These are phyloP conservation scores for Microbotryomycetes sp. DNA, from an alignment of 1,284 basidiomycete genomes.

Conservation along the genomic window DNA sequence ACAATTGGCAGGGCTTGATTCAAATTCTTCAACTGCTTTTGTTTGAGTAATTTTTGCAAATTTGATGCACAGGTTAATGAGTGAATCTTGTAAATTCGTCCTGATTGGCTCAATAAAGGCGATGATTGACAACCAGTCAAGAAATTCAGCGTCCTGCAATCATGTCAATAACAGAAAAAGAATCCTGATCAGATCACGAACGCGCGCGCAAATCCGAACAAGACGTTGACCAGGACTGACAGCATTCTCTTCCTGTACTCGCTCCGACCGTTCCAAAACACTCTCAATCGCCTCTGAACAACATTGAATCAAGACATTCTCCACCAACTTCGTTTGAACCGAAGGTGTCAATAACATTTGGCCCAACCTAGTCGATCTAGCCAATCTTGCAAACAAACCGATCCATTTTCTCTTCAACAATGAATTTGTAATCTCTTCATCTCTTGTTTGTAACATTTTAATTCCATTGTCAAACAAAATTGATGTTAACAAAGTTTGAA, in stretches of 20 bases:
- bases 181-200: too few relatives aligned
- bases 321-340: not conserved
- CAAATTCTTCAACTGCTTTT: not conserved
- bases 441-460: not conserved
- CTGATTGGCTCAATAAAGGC: not conserved
- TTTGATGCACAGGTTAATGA: not conserved
- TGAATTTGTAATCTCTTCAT: too few relatives aligned
- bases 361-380: constrained; percentile 13
- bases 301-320: not conserved
- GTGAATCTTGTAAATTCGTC: not conserved
- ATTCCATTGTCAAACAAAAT: not conserved
- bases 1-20: not conserved
- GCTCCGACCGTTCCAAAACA: too few relatives aligned
- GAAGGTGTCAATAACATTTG: not conserved
- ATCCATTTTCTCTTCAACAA: not conserved
- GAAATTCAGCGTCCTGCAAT: not conserved
- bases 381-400: constrained; percentile 20
- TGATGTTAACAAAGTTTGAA: constrained; percentile 6
- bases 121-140: not conserved
- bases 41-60: not conserved
- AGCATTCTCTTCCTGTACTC: too few relatives aligned
- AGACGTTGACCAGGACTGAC: too few relatives aligned
- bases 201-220: too few relatives aligned
- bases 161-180: too few relatives aligned
- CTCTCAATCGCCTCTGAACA: not conserved